A percentile compares a stretch with the other conserved stretches of the same genome.
Conservation (phyloP, 2,329 filamentous ascomycete species). For the Graphilbum fragrans region DNA sequence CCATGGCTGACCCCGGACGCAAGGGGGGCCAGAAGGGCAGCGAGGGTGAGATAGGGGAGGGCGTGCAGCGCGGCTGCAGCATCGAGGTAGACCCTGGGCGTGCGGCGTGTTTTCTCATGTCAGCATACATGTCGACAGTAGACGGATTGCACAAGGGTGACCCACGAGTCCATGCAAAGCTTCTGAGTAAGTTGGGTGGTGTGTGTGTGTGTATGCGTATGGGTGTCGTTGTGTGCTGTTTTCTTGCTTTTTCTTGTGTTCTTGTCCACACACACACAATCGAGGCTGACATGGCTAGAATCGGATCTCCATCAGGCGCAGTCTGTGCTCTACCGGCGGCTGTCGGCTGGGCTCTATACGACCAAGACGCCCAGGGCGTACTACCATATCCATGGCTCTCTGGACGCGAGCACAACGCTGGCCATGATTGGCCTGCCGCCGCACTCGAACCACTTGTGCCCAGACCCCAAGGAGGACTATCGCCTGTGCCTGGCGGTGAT, state of each 20-base stretch:
- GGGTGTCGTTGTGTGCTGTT: too few relatives aligned
- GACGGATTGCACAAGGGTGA: slow-evolving; percentile 36
- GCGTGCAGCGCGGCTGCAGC: slow-evolving; percentile 3
- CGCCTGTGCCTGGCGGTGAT: slow-evolving; percentile 35
- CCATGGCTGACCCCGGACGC: too few relatives aligned
- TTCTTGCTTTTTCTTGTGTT: too few relatives aligned
- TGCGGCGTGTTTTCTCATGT: slow-evolving; percentile 42
- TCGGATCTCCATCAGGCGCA: too few relatives aligned
- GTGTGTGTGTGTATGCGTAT: too few relatives aligned
- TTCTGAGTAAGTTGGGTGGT: neutral
- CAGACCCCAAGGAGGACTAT: slow-evolving; percentile 20
- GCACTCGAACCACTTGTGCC: slow-evolving; percentile 10
- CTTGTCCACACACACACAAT: too few relatives aligned
- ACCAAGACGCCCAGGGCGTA: slow-evolving; percentile 23
- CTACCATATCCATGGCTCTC: slow-evolving; percentile 43
- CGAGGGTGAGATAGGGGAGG: too few relatives aligned
- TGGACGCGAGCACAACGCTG: slow-evolving; percentile 29
- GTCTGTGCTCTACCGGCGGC: slow-evolving; percentile 34
- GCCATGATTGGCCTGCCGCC: slow-evolving; percentile 30
- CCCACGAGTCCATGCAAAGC: slow-evolving; percentile 10
- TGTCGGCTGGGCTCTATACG: slow-evolving; percentile 11
- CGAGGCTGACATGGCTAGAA: too few relatives aligned
- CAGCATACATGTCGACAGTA: slow-evolving; percentile 42
- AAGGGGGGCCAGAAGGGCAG: too few relatives aligned
- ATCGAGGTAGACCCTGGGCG: slow-evolving; percentile 33